A percentile compares a stretch with the other conserved stretches of the same genome.
phyloP scores from a whole-genome alignment of 2,329 filamentous ascomycete genomes.

The Herpotrichia juniperi region DNA sequence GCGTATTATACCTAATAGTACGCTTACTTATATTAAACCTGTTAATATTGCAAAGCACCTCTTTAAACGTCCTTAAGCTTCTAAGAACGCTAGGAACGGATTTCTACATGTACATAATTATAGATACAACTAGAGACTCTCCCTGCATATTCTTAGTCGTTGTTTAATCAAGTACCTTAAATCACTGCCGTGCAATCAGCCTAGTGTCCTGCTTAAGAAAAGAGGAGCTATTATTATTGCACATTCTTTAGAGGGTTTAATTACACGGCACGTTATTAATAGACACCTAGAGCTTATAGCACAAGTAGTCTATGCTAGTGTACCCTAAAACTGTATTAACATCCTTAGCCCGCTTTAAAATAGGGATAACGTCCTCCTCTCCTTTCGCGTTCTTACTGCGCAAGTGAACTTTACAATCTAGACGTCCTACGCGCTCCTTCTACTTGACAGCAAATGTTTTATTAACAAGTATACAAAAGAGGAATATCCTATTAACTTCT shows the following conservation, averaged over 20 bases:
- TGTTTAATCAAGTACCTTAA: slow-evolving; percentile 77
- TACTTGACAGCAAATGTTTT: slow-evolving; percentile 87
- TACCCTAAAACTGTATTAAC: slow-evolving; percentile 86
- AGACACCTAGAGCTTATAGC: slow-evolving; percentile 82
- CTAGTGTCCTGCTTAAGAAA: slow-evolving; percentile 56
- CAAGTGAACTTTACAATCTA: slow-evolving; percentile 93
- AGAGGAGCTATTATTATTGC: slow-evolving; percentile 81
- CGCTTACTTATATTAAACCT: slow-evolving; percentile 89
- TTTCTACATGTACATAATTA: slow-evolving; percentile 85
- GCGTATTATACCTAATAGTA: slow-evolving; percentile 82
- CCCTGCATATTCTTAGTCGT: slow-evolving; percentile 75
- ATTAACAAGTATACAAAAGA: slow-evolving; percentile 81
- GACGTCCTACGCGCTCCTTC: slow-evolving; percentile 83
- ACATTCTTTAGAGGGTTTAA: slow-evolving; percentile 85
- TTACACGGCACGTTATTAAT: slow-evolving; percentile 88
- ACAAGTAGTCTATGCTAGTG: slow-evolving; percentile 84
- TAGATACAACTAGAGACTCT: slow-evolving; percentile 95
- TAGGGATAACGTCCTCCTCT: slow-evolving; percentile 89
- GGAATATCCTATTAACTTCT: slow-evolving; percentile 83
- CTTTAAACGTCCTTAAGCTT: slow-evolving; percentile 76
- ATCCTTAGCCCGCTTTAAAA: slow-evolving; percentile 88
- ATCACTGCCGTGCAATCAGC: slow-evolving; percentile 74
- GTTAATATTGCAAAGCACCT: slow-evolving; percentile 87
- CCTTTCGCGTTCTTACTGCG: slow-evolving; percentile 86
- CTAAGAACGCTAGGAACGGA: slow-evolving; percentile 73